Conservation (phyloP, 2,329 filamentous ascomycete species). For the Arthrobotrys pseudoclavata region DNA sequence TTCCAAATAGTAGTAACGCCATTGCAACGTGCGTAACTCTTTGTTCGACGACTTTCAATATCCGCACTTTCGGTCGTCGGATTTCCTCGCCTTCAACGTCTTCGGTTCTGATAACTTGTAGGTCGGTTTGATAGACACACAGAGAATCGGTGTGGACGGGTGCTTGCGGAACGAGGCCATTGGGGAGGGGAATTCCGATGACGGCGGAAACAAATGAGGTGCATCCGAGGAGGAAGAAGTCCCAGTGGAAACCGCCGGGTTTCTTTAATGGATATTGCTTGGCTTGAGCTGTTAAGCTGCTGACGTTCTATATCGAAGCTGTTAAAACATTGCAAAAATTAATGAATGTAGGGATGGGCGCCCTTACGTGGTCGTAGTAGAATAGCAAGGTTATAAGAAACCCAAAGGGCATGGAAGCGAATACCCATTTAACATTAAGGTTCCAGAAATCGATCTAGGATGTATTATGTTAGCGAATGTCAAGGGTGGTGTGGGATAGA, state of each 20-base stretch:
- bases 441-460: constrained; percentile 72
- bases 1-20: constrained; percentile 81
- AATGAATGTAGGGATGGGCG: neutral
- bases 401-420: constrained; percentile 71
- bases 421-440: constrained; percentile 70
- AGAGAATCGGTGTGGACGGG: constrained; percentile 85
- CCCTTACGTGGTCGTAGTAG: constrained; percentile 71
- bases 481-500: constrained; percentile 66
- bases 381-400: constrained; percentile 71
- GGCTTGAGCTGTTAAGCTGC: constrained; percentile 72
- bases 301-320: constrained; percentile 67
- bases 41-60: constrained; percentile 79
- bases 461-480: constrained; percentile 68
- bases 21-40: constrained; percentile 83
- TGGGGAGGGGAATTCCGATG: constrained; percentile 83
- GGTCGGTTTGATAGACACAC: constrained; percentile 76
- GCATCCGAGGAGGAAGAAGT: constrained; percentile 82
- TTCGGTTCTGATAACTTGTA: constrained; percentile 69
- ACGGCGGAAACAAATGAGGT: constrained; percentile 82
- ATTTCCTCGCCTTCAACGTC: constrained; percentile 72
- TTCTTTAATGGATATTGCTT: constrained; percentile 85
- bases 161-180: constrained; percentile 85
- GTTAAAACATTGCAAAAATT: constrained; percentile 3
- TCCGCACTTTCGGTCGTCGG: constrained; percentile 57
- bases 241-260: constrained; percentile 88